phyloP scores from a whole-genome alignment of 2,329 filamentous ascomycete species.

The Hymenoscyphus albidus region DNA sequence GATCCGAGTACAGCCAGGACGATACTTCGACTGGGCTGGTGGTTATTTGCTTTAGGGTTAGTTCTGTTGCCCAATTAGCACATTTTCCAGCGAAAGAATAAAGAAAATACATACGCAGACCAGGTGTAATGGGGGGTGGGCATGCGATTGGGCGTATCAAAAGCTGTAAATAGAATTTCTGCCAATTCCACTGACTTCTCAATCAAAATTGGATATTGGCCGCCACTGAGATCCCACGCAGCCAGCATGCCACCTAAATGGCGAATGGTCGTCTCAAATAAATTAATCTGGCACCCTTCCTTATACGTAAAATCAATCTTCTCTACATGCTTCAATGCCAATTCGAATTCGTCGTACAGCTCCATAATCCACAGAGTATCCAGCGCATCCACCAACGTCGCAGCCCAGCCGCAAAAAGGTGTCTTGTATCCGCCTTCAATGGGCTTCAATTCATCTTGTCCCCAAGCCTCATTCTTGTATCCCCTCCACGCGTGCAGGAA shows the following conservation, averaged over 20 bases:
- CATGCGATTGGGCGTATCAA: constrained; percentile 53
- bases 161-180: constrained; percentile 37
- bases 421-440: constrained; percentile 63
- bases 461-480: constrained; percentile 78
- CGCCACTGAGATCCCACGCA: constrained; percentile 37
- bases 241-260: constrained; percentile 38
- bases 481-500: constrained; percentile 61
- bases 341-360: constrained; percentile 71
- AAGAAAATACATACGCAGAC: constrained; percentile 24
- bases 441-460: constrained; percentile 82
- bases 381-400: constrained; percentile 75
- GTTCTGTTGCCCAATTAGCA: constrained; percentile 14
- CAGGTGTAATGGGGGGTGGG: constrained; percentile 36
- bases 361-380: constrained; percentile 88
- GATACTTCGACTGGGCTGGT: constrained; percentile 50
- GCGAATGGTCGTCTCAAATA: constrained; percentile 41
- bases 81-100: not conserved
- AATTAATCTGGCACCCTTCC: constrained; percentile 32
- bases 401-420: constrained; percentile 91
- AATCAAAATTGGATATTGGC: constrained; percentile 29
- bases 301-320: constrained; percentile 47
- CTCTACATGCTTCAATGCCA: constrained; percentile 64
- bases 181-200: constrained; percentile 34
- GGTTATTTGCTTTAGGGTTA: constrained; percentile 48
- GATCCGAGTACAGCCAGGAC: constrained; percentile 57